Evolutionary conservation across 2,329 filamentous ascomycete genomes (phyloP).

Genomic region (Rasamsonia emersonii): DNA sequence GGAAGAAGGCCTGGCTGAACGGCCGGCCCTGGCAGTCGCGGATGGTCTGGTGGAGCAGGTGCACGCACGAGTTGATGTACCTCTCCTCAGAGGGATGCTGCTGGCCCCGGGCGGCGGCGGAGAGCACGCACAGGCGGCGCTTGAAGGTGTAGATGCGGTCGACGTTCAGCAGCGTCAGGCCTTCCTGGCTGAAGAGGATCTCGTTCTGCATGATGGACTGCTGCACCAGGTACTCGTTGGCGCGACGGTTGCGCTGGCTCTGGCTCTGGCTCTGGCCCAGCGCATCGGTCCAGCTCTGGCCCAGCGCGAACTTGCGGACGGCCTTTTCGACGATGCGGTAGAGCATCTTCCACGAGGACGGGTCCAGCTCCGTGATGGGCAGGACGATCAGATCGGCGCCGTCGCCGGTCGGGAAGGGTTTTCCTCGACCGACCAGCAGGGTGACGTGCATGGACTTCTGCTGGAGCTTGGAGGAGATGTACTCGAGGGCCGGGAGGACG

Average conservation of each 20-base stretch:
- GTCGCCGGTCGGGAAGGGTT: constrained; percentile 30
- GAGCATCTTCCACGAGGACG: constrained; percentile 21
- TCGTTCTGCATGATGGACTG: constrained; percentile 38
- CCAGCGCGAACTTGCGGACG: constrained; percentile 29
- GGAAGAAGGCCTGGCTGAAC: constrained; percentile 36
- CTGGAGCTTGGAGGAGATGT: constrained; percentile 33
- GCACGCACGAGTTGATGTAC: constrained; percentile 31
- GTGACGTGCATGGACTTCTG: constrained; percentile 32
- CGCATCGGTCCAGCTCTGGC: constrained; percentile 30
- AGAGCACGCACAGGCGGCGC: constrained; percentile 31
- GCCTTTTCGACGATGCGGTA: constrained; percentile 28
- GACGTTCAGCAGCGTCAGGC: constrained; percentile 35
- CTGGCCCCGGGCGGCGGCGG: constrained; percentile 17
- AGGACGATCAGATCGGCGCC: constrained; percentile 31
- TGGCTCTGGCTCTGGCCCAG: constrained; percentile 16
- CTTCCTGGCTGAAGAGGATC: constrained; percentile 36
- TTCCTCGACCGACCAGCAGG: constrained; percentile 31
- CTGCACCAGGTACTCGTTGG: constrained; percentile 32
- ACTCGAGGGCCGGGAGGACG: constrained; percentile 32
- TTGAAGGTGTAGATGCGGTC: constrained; percentile 40
- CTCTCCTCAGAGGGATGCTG: constrained; percentile 20
- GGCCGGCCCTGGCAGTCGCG: constrained; percentile 32
- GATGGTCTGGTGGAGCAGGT: constrained; percentile 33
- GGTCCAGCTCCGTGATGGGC: constrained; percentile 25
- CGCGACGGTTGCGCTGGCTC: constrained; percentile 25